These are phyloP conservation scores for Metarhizium guizhouense DNA, from an alignment of 2,329 filamentous ascomycete genomes.

Conservation along the genomic window DNA sequence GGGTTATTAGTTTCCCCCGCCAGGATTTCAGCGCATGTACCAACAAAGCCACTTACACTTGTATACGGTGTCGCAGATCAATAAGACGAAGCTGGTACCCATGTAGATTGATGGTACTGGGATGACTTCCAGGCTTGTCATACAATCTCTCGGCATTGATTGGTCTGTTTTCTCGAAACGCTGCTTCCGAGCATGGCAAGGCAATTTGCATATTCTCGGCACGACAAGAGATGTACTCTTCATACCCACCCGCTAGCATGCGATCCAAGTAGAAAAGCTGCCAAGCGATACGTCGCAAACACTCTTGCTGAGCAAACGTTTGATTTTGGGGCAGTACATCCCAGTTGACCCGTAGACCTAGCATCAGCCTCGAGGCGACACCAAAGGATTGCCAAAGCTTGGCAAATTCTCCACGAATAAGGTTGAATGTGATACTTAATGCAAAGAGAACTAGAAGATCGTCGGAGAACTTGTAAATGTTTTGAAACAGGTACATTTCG, in stretches of 20 bases:
- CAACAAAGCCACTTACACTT: constrained; percentile 18
- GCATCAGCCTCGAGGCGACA: constrained; percentile 26
- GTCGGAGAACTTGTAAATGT: constrained; percentile 28
- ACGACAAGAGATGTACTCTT: constrained; percentile 28
- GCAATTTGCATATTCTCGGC: constrained; percentile 29
- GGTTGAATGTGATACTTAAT: constrained; percentile 26
- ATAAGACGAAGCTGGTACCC: constrained; percentile 26
- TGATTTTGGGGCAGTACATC: constrained; percentile 20
- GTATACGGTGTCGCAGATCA: constrained; percentile 27
- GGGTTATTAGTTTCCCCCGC: not conserved
- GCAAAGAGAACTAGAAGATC: constrained; percentile 24
- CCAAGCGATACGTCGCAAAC: constrained; percentile 27
- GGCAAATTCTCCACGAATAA: constrained; percentile 25
- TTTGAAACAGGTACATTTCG: constrained; percentile 30
- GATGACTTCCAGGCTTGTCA: constrained; percentile 17
- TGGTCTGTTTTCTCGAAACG: constrained; percentile 22
- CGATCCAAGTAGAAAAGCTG: constrained; percentile 29
- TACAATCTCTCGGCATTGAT: constrained; percentile 22
- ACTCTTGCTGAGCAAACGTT: constrained; percentile 27
- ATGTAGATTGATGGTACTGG: constrained; percentile 20
- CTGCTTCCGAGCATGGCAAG: constrained; percentile 25
- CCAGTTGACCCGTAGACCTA: constrained; percentile 31
- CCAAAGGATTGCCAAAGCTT: constrained; percentile 32
- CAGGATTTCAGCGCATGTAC: not conserved
- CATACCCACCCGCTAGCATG: constrained; percentile 29